These are phyloP conservation scores for Gleditsia sinensis DNA, from an alignment of 306 rosid genomes.

Conservation along the genomic window DNA sequence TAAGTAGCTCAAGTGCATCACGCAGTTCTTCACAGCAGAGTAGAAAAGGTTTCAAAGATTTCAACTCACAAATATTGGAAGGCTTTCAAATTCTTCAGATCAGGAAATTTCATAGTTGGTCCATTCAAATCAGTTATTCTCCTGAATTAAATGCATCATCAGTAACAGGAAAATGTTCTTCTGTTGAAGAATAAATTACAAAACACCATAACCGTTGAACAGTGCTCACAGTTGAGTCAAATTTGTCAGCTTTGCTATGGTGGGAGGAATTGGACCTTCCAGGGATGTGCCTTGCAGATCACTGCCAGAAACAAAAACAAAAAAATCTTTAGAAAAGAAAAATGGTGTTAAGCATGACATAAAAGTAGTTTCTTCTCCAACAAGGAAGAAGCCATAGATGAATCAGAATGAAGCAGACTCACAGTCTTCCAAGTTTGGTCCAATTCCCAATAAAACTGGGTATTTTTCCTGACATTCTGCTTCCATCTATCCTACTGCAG, in stretches of 20 bases:
- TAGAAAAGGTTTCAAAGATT: constrained; percentile 18
- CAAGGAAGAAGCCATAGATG: constrained; percentile 5
- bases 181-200: background rate
- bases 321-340: background rate
- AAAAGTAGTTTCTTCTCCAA: background rate
- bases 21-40: background rate
- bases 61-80: constrained; percentile 52
- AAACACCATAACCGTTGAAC: constrained; percentile 6
- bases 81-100: constrained; percentile 36
- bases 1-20: background rate
- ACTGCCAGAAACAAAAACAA: background rate
- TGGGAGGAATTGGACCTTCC: constrained; percentile 40
- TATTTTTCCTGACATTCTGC: constrained; percentile 57
- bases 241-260: constrained; percentile 49
- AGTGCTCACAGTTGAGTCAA: constrained; percentile 59
- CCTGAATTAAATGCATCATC: background rate
- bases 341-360: background rate
- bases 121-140: constrained; percentile 19
- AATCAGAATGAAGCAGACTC: constrained; percentile 41
- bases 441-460: constrained; percentile 79
- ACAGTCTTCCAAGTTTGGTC: constrained; percentile 65
- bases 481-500: constrained; percentile 85
- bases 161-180: background rate
- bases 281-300: constrained; percentile 20
- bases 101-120: constrained; percentile 40